Evolutionary conservation across 2,329 filamentous ascomycete species (phyloP), one percentile per base, ranked within the genome.

Genomic region (Colletotrichum acutatum): DNA sequence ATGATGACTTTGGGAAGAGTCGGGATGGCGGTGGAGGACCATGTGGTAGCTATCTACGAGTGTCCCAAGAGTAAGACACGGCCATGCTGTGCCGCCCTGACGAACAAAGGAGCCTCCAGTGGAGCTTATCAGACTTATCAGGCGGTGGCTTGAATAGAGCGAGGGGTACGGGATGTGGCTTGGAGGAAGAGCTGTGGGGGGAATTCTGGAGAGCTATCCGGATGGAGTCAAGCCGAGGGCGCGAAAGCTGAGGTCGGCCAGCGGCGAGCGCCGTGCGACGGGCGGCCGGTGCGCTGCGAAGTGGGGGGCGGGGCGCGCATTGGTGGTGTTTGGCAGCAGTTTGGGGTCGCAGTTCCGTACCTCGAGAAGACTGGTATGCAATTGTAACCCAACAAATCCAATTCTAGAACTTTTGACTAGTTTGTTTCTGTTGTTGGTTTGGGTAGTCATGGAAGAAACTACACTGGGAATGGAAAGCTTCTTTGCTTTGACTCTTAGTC

Each of bases 231-330:
- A 52, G 59, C 24, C n/a, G n/a, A 26, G 58, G 32, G 32, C 9
- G 32, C 12, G 32, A 12, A 12, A 34, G 32, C 22, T 30, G 42
- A 24, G 49, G 26, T 72, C 74, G 74, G 74, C 54, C 65, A 60
- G 62, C 74, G 74, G 74, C 74, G 74, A 75, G 74, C 72, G 74
- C 74, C 74, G 74, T 75, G 62, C 46, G 68, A 75, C 74, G 57
- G 58, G 59, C 62, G 49, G 60, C 60, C 70, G 70, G 70, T 37
- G 71, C 59, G 56, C 30, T 56, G 71, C 71, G 70, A 49, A n/a
- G 54, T 46, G 64, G 32, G 64, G 64, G 26, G 42, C 56, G 24
- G 56, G 28, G 28, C 19, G 7, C 30, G 28, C 61, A 30, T 49
- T 49, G 56, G 28, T 32, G 56, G 28, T 37, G 14, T 14, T 42